phyloP scores from a whole-genome alignment of 2,329 filamentous ascomycete species.

The Aspergillus tubingensis region DNA sequence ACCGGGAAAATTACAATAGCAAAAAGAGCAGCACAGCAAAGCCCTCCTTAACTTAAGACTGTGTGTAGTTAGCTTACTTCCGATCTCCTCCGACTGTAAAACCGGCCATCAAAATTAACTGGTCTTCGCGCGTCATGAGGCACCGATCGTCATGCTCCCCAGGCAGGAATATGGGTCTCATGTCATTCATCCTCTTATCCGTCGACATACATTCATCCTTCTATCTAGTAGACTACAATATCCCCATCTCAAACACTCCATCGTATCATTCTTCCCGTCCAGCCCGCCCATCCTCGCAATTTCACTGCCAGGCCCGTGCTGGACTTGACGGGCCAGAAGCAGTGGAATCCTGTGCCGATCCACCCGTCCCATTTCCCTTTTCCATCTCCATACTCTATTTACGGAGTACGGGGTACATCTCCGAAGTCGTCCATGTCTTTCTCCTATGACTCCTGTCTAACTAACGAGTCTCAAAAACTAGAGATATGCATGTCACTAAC shows the following conservation, averaged over 20 bases:
- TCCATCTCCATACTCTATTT: slow-evolving; percentile 2
- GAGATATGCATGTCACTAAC: background rate
- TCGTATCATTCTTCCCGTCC: slow-evolving; percentile 1
- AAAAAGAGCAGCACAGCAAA: background rate
- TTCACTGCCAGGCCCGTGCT: slow-evolving; percentile 8
- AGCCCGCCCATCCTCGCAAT: slow-evolving; percentile 1
- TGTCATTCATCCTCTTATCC: background rate
- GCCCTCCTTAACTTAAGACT: too few relatives aligned
- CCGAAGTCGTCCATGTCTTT: background rate
- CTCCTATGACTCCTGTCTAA: background rate
- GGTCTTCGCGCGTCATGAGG: background rate
- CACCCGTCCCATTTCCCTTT: slow-evolving; percentile 3
- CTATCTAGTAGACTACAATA: too few relatives aligned
- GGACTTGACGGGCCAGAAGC: slow-evolving; percentile 1
- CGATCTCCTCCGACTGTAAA: slow-evolving; percentile 13
- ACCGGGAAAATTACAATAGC: background rate
- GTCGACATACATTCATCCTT: background rate
- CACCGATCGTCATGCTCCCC: background rate
- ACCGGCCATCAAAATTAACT: slow-evolving; percentile 25
- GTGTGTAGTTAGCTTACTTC: background rate
- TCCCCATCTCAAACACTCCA: background rate
- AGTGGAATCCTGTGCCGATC: slow-evolving; percentile 9
- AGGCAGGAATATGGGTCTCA: background rate
- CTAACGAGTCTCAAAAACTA: background rate
- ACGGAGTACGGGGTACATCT: slow-evolving; percentile 8